A percentile compares a stretch with the other conserved stretches of the same genome.
phyloP scores from a whole-genome alignment of 176 grass and related monocot species.

The Ensete glaucum region DNA sequence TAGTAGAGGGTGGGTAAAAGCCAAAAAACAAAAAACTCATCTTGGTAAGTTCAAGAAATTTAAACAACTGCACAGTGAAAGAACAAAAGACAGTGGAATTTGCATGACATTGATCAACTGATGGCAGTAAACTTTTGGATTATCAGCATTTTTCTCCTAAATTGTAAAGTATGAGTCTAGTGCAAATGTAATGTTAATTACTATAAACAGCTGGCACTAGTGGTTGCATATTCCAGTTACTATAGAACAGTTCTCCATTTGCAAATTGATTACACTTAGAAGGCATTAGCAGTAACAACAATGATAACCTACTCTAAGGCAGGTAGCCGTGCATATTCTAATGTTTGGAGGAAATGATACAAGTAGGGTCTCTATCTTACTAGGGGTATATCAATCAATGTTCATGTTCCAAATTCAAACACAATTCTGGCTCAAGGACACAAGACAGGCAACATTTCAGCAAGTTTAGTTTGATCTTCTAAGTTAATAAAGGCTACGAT shows the following conservation, averaged over 20 bases:
- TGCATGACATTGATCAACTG: background rate
- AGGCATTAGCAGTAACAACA: background rate
- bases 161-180: background rate
- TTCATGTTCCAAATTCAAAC: background rate
- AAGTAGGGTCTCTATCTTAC: background rate
- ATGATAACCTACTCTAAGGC: background rate
- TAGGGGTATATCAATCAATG: background rate
- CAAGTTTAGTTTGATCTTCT: too few species aligned
- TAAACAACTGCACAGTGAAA: background rate
- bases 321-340: background rate
- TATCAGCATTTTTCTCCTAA: background rate
- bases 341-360: background rate
- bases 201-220: background rate
- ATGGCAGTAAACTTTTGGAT: background rate
- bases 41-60: background rate
- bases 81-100: background rate
- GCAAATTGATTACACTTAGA: background rate
- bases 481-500: background rate
- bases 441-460: background rate
- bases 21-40: background rate
- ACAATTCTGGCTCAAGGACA: background rate
- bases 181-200: background rate
- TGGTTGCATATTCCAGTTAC: background rate
- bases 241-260: background rate
- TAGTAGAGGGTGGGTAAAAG: background rate